These are phyloP conservation scores for Sporobolus alterniflorus DNA, from an alignment of 202 grass and related monocot species.

Conservation along the genomic window DNA sequence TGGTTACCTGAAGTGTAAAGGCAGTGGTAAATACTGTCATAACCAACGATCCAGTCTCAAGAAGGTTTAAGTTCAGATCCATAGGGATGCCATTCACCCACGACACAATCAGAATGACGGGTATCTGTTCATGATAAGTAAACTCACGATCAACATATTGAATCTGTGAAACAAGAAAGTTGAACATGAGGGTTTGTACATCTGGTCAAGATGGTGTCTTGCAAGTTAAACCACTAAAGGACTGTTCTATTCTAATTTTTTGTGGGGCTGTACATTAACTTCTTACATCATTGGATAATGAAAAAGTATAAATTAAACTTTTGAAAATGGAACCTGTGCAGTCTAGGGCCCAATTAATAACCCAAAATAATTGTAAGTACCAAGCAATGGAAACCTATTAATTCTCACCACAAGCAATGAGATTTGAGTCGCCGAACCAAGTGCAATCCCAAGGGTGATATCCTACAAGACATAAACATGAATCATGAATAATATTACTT, in stretches of 20 bases:
- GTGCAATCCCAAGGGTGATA: conserved; percentile 65
- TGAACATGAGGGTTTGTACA: background rate
- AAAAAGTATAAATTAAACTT: background rate
- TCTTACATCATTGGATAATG: background rate
- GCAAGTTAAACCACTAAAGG: background rate
- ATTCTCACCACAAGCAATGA: conserved; percentile 71
- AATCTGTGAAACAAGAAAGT: background rate
- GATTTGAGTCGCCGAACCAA: conserved; percentile 77
- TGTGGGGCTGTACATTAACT: background rate
- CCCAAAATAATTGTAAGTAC: background rate
- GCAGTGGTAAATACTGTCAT: conserved; percentile 62
- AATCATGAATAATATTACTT: background rate
- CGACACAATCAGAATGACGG: conserved; percentile 55
- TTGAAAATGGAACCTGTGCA: background rate
- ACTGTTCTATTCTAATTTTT: background rate
- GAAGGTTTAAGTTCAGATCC: conserved; percentile 65
- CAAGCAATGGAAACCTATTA: background rate
- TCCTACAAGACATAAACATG: conserved; percentile 49
- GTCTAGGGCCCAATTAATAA: background rate
- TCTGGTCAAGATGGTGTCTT: background rate
- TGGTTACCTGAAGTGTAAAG: conserved; percentile 66
- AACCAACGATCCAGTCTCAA: conserved; percentile 65
- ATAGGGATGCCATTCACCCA: conserved; percentile 72
- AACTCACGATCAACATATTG: conserved; percentile 10
- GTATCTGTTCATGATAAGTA: conserved; percentile 53